Conservation (phyloP, 1,284 basidiomycete genomes). For the Trametes polyzona region DNA sequence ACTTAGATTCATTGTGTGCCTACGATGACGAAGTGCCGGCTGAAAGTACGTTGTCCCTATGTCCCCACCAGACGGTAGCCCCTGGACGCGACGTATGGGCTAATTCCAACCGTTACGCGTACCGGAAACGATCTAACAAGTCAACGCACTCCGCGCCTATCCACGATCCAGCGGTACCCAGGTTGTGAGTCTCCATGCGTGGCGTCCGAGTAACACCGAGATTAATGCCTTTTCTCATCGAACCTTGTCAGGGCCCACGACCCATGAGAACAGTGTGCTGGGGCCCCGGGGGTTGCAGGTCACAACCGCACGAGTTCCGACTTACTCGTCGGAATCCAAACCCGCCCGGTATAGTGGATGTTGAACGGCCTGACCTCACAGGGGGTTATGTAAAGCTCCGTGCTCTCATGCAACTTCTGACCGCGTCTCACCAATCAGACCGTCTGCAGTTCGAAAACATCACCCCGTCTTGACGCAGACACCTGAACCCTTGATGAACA, state of each 20-base stretch:
- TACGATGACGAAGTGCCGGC: neutral
- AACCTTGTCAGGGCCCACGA: constrained; percentile 5
- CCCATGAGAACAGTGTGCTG: constrained; percentile 10
- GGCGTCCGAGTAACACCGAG: constrained; percentile 3
- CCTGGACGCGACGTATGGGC: neutral
- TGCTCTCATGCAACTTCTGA: too few species aligned
- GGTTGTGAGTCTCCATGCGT: neutral
- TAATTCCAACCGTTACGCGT: constrained; percentile 7
- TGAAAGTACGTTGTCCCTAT: neutral
- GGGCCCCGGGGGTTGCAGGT: neutral
- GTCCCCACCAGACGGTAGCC: neutral
- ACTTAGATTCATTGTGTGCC: neutral
- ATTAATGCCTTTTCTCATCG: neutral
- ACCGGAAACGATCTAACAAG: neutral
- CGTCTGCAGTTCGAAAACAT: neutral
- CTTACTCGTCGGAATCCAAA: neutral
- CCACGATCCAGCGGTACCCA: neutral
- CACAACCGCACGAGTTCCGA: neutral
- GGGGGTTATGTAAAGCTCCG: neutral
- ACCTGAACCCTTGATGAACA: neutral
- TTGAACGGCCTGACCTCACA: neutral
- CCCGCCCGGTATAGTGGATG: neutral
- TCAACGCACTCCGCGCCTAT: neutral
- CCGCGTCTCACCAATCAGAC: neutral
- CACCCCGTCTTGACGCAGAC: neutral